Conservation (phyloP, 768 basidiomycete genomes). For the Xerocomus spinulosus region DNA sequence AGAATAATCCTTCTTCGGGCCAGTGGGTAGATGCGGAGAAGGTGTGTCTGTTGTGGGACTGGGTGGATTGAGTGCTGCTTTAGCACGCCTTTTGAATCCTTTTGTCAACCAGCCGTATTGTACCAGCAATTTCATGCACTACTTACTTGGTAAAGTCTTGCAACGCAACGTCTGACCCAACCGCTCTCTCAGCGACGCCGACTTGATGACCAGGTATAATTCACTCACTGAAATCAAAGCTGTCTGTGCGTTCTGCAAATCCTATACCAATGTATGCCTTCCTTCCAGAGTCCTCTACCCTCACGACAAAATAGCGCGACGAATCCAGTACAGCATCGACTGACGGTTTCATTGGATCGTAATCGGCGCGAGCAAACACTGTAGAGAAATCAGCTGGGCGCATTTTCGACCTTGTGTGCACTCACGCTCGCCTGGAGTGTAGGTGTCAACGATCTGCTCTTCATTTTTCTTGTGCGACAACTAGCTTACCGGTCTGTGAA, state of each 20-base stretch:
- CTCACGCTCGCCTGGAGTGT: conserved; percentile 62
- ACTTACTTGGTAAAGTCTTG: conserved; percentile 81
- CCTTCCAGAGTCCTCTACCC: conserved; percentile 82
- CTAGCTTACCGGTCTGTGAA: conserved; percentile 59
- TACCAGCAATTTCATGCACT: background rate
- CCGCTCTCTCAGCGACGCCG: conserved; percentile 4
- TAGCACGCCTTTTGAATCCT: conserved; percentile 45
- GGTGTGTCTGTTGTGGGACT: conserved; percentile 39
- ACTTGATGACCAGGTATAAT: background rate
- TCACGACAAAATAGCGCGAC: conserved; percentile 89
- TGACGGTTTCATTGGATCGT: conserved; percentile 70
- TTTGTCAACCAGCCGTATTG: conserved; percentile 1
- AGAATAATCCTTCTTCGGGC: conserved; percentile 90
- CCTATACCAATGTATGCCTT: conserved; percentile 95
- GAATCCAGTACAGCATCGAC: conserved; percentile 97
- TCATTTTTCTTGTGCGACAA: background rate
- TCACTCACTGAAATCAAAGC: conserved; percentile 85
- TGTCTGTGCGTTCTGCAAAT: conserved; percentile 81
- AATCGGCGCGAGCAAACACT: conserved; percentile 88
- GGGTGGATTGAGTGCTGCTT: conserved; percentile 56
- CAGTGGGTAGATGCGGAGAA: conserved; percentile 68
- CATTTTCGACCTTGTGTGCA: conserved; percentile 10
- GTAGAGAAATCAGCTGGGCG: conserved; percentile 9
- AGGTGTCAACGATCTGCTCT: conserved; percentile 1
- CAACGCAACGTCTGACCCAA: conserved; percentile 64